Evolutionary conservation across 129 eudicot genomes (phyloP), one percentile per base, ranked within the genome.

Genomic region (Flaveria robusta): DNA sequence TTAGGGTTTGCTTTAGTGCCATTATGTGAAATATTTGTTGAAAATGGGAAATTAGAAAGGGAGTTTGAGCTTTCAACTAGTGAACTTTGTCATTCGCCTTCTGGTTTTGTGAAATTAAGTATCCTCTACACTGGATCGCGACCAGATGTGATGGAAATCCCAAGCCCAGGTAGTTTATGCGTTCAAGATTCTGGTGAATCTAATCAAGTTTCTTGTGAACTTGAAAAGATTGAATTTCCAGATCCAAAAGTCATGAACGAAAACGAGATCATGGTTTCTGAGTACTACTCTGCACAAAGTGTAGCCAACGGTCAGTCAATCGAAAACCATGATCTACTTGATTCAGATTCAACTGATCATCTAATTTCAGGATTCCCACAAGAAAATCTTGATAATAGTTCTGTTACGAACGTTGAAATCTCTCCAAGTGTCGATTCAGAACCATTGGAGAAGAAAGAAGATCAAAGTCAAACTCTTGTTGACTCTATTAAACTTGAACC

Each of bases 1-100:
- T 76, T 85, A 50, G 89, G 86, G 74, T 82, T 82, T 71, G 67
- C 84, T 19, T 58, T 67, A 10, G 82, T 85, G 58, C 86, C 89
- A 16, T 24, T 85, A 16, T 60, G 74, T 79, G 86, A 82, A 58
- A 37, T 82, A 8, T 27, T 82, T 29, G 66, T 55, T 20, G 74
- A 66, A 64, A 85, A 79, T 70, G 82, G 84, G 18, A 82, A 66
- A 42, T 71, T 85, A 58, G 79, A 79, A 34, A 77, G 73, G 19
- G 86, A 85, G 10, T 85, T 75, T 43, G 41, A 81, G 45, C 84
- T 85, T 34, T 82, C 80, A 1, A 46, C 77, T 9, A 82, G 81
- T 49, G 89, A 85, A 59, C 71, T 85, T 31, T 66, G 67, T 42
- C 84, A 79, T 71, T 79, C 84, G 24, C 84, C 82, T 22, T 74